phyloP scores from a whole-genome alignment of 768 basidiomycete genomes.

The Mycena albidolilacea region DNA sequence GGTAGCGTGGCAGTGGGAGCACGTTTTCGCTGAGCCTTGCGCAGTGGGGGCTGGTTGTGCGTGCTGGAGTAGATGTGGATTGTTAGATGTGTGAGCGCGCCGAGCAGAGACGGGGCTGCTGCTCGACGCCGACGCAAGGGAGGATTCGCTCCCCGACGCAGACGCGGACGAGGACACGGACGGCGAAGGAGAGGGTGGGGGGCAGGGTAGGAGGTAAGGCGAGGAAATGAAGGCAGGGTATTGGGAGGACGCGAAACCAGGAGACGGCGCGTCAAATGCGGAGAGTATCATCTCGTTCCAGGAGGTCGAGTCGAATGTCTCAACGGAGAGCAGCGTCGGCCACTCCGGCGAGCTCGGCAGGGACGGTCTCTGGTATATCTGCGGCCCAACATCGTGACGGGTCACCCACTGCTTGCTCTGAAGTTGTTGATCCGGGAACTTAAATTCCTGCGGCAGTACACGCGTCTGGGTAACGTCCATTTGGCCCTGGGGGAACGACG shows the following conservation, averaged over 20 bases:
- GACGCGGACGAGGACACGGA: neutral
- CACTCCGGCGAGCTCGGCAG: neutral
- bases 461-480: neutral
- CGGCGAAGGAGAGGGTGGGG: constrained; percentile 5
- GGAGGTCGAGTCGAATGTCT: neutral
- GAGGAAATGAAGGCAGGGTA: neutral
- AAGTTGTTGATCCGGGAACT: neutral
- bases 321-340: neutral
- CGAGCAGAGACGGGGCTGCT: neutral
- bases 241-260: neutral
- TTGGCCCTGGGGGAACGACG: neutral
- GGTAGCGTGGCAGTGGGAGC: constrained; percentile 25
- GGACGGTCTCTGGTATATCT: constrained; percentile 2
- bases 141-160: neutral
- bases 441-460: neutral
- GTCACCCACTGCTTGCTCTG: neutral
- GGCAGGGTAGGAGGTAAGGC: neutral
- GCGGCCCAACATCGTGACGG: neutral
- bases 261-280: neutral
- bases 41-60: neutral
- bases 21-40: neutral
- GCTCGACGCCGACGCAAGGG: neutral
- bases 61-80: neutral
- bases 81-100: neutral
- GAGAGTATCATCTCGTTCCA: constrained; percentile 25